Base-by-base conservation (phyloP, 352 stramenopile genomes). In the Pythium guiyangense region DNA sequence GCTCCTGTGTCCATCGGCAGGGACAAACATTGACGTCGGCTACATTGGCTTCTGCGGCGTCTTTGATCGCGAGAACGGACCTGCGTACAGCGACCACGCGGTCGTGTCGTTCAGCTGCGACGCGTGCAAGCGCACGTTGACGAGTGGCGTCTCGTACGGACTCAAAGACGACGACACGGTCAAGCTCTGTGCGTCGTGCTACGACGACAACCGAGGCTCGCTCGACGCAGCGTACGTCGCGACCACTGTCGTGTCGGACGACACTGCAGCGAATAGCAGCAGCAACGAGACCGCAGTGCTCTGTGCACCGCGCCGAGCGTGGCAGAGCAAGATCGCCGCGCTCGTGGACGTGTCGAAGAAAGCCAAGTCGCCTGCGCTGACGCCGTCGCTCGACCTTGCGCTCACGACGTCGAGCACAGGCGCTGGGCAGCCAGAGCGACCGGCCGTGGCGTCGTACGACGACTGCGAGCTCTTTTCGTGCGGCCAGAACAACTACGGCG, bases 401-500 rank as follows among this genome's bases (percentile, higher is more conserved):
- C 14, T 18, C 31, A 9, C 42, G 1, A 17, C 43, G 0, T 22
- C 15, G 3, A 15, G 17, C 54, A 40, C 42, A 50, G 25, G 34
- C 48, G 27, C 27, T 46, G 54, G 25, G 45, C 44, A 3, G 51
- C 56, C 46, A 60, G 27, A 45, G 22, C 64, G 25, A 26, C 53
- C 37, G 60, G 27, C 62, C 31, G 63, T 42, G 14, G 25, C 59
- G 4, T 75, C 70, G 50, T 94, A 79, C 57, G 85, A 93, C n/a
- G 81, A 93, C 59, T 92, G 84, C 26, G 82, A 96, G 39, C 62
- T 96, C 4, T 96, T 94, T 63, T 91, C 86, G 1, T 96, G 84
- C 34, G 86, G 86, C 0, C 86, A 96, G 69, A 96, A 96, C 63
- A 96, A 94, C 58, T 96, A 96, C 53, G 86, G 86, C 11, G 86